A percentile compares a stretch with the other conserved stretches of the same genome.
Evolutionary conservation across 2,329 filamentous ascomycete genomes (phyloP).

Genomic region (Orbilia brochopaga): DNA sequence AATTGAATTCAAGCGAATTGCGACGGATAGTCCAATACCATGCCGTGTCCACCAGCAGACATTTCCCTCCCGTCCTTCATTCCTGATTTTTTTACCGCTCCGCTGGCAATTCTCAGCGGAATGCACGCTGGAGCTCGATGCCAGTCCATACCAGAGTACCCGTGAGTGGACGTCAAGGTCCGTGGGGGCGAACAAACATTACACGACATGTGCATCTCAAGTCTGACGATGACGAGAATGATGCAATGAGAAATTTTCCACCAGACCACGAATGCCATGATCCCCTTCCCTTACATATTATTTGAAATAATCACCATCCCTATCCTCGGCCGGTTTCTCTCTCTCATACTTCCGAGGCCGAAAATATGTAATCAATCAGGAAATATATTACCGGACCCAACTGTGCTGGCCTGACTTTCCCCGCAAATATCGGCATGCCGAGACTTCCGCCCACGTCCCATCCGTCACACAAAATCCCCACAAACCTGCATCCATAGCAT

Average conservation of each 20-base stretch:
- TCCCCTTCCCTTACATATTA: not conserved
- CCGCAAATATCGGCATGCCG: conserved; percentile 31
- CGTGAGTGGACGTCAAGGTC: conserved; percentile 9
- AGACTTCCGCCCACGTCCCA: conserved; percentile 36
- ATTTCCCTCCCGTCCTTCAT: conserved; percentile 19
- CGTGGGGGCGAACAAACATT: conserved; percentile 13
- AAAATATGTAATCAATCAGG: no score
- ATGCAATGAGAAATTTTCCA: conserved; percentile 27
- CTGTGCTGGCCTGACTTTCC: conserved; percentile 3
- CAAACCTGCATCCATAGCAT: conserved; percentile 9
- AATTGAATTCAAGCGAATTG: no score
- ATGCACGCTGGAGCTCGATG: not conserved
- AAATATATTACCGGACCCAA: not conserved
- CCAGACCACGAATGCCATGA: not conserved
- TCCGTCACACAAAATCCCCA: conserved; percentile 46
- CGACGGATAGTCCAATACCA: no score
- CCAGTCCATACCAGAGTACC: not conserved
- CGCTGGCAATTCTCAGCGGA: not conserved
- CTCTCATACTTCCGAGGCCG: not conserved
- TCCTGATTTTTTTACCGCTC: conserved; percentile 22
- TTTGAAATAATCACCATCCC: not conserved
- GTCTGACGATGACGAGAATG: conserved; percentile 50
- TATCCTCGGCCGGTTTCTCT: not conserved
- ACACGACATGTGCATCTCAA: conserved; percentile 37
- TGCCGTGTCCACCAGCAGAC: conserved; percentile 37